Evolutionary conservation across 371 early-diverging fungal species (phyloP), one percentile per base, ranked within the genome.

Genomic region (Zopfochytrium polystomum): DNA sequence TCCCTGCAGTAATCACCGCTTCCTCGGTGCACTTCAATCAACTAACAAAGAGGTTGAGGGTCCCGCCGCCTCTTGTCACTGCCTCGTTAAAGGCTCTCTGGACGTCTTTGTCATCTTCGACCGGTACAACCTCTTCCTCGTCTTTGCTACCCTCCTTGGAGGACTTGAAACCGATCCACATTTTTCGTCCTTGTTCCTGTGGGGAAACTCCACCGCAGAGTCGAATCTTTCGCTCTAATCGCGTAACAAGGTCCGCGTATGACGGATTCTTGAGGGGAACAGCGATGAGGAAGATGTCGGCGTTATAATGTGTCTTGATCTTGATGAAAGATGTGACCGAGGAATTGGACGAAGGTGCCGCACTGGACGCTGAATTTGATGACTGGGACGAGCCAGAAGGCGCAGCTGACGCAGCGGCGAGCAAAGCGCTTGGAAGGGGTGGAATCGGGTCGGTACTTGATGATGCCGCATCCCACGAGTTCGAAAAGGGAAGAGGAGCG

Each of bases 191-290:
- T 53, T 6, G 26, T 29, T 15, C 31, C 31, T 30, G 18, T 5
- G 6, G 6, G 53, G 44, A 20, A 45, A 52, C 42, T 53, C 61
- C 44, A 45, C 51, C 35, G 32, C 50, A 49, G 9, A 26, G 31
- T 46, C 87, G 31, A 85, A 95, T 86, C 75, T 96, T 96, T 53
- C 85, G 78, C 66, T 92, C 92, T 1, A 97, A 88, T 33, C 87
- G 84, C 29, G 84, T 84, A 52, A 85, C 77, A 35, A 97, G 76
- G 44, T 91, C 92, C 26, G 66, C 68, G 72, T 81, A 92, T n/a
- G 84, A 67, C 52, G 89, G 82, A 31, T 86, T 81, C 20, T 61
- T 63, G 49, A 77, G 64, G 23, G 91, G 84, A 4, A 90, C 85
- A 25, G 90, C 86, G 43, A 97, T 87, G 30, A 90, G 82, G 70